These are phyloP conservation scores for Casuarina glauca DNA, from an alignment of 306 rosid species.

Conservation along the genomic window DNA sequence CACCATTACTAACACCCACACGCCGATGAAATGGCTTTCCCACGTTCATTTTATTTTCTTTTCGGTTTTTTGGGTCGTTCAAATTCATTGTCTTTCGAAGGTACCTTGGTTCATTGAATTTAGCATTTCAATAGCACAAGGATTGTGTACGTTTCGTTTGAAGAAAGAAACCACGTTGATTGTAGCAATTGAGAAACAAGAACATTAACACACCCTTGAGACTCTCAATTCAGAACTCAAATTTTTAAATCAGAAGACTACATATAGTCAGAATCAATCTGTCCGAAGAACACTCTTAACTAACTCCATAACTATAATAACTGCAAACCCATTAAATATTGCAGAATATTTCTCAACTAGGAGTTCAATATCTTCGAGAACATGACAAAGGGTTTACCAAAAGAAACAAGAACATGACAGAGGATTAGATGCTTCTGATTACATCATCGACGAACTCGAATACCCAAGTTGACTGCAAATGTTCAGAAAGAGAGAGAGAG, in stretches of 20 bases:
- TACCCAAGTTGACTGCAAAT: constrained; percentile 38
- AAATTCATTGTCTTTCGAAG: background rate
- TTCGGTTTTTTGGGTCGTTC: no score
- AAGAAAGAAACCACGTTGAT: background rate
- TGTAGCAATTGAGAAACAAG: constrained; percentile 7
- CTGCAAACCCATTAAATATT: constrained; percentile 21
- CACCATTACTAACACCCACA: background rate
- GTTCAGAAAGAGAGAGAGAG: constrained; percentile 5
- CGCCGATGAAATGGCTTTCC: background rate
- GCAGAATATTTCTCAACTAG: constrained; percentile 25
- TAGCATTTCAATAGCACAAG: background rate
- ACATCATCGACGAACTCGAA: constrained; percentile 31
- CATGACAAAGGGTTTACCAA: constrained; percentile 51
- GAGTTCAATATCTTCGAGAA: constrained; percentile 42
- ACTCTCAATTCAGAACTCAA: background rate
- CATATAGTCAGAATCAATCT: constrained; percentile 7
- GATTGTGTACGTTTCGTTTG: background rate
- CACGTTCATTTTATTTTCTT: background rate
- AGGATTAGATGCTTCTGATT: constrained; percentile 40
- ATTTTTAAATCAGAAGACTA: background rate
- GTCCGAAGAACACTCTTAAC: constrained; percentile 26
- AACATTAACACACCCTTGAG: constrained; percentile 23
- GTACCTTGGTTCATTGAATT: background rate
- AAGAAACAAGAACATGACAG: constrained; percentile 50
- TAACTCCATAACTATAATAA: constrained; percentile 46